Conservation (phyloP, 352 stramenopile species). For the Peronospora belbahrii region DNA sequence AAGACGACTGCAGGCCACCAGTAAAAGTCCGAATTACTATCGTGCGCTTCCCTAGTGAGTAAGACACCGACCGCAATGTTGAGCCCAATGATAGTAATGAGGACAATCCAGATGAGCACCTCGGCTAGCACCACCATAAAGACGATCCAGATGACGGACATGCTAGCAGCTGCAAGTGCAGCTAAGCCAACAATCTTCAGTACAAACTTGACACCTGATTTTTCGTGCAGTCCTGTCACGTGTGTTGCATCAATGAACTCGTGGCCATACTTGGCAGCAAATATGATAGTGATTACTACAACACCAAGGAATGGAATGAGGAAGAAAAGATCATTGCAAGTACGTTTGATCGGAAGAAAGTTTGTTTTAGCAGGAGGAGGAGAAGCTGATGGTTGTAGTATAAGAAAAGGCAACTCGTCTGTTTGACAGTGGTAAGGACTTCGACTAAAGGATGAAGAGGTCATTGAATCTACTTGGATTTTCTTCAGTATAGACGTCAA, state of each 20-base stretch:
- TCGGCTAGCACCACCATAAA: constrained; percentile 65
- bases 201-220: constrained; percentile 49
- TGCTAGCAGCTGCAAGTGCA: constrained; percentile 45
- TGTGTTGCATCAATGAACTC: constrained; percentile 50
- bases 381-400: constrained; percentile 6
- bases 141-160: constrained; percentile 69
- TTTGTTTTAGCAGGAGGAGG: constrained; percentile 4
- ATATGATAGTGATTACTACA: constrained; percentile 37
- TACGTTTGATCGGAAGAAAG: constrained; percentile 20
- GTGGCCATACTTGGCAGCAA: constrained; percentile 50
- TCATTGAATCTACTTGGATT: too few species aligned
- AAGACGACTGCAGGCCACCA: constrained; percentile 62
- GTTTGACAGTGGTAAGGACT: constrained; percentile 20
- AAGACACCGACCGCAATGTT: constrained; percentile 48
- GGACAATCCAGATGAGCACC: constrained; percentile 48
- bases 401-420: constrained; percentile 5
- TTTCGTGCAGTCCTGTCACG: constrained; percentile 26
- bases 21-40: constrained; percentile 48
- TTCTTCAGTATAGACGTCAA: too few species aligned
- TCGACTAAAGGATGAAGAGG: constrained; percentile 14
- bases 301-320: constrained; percentile 53
- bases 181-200: constrained; percentile 45
- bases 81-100: constrained; percentile 25
- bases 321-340: constrained; percentile 77
- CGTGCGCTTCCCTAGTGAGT: constrained; percentile 61